Evolutionary conservation across 2,329 filamentous ascomycete genomes (phyloP), one percentile per base, ranked within the genome.

Genomic region (Ceratocystiopsis minuta): DNA sequence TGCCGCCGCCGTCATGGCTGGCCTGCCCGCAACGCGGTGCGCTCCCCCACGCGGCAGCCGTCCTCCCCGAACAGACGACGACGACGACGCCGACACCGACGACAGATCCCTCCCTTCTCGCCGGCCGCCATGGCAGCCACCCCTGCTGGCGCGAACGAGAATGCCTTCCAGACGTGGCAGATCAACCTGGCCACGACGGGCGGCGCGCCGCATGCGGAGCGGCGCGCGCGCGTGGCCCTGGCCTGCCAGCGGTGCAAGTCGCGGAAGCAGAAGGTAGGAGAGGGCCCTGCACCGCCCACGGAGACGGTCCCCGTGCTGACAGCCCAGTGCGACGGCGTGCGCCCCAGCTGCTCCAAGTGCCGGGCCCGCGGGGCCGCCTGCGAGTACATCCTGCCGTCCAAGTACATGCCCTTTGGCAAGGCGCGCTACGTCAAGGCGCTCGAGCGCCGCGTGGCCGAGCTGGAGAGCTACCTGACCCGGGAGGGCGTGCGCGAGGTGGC

Each of bases 221-320:
- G n/a, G 11, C 11, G 11, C 16, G 17, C 16, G 6, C 24, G 39
- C n/a, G 39, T 41, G 1, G 39, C 39, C 4, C 20, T 41, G n/a
- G 39, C 39, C 3, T 41, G 39, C 20, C 39, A 41, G 16, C 34
- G 39, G 7, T 41, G 39, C 34, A 41, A 41, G 20, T 15, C 39
- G 2, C 39, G 39, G 34, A 41, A 41, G 35, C 39, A 41, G 28
- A 41, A 41, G n/a, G n/a, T n/a, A n/a, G n/a, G n/a, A n/a, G n/a
- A n/a, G n/a, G n/a, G n/a, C n/a, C n/a, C n/a, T n/a, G n/a, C n/a
- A n/a, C n/a, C n/a, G n/a, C n/a, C n/a, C n/a, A n/a, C n/a, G n/a
- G n/a, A n/a, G n/a, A n/a, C n/a, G n/a, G n/a, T n/a, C n/a, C n/a
- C n/a, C 14, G 36, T 37, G 36, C 31, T 32, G 31, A 32, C 31